A percentile compares a stretch with the other conserved stretches of the same genome.
phyloP scores from a whole-genome alignment of 2,329 filamentous ascomycete species.

The Botryotinia globosa region DNA sequence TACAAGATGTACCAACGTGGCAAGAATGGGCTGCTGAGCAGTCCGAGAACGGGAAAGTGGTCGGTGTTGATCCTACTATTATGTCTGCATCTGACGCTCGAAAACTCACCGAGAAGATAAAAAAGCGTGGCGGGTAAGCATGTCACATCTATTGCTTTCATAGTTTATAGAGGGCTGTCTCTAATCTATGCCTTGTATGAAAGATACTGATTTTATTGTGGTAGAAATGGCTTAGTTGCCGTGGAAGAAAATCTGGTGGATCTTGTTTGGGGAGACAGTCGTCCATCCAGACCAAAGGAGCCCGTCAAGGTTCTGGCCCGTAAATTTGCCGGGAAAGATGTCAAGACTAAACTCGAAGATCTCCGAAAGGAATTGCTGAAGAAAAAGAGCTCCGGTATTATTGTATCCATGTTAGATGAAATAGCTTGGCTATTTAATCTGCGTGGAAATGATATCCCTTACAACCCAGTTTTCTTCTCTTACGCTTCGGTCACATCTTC shows the following conservation, averaged over 20 bases:
- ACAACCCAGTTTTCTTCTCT: slow-evolving; percentile 98
- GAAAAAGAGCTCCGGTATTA: slow-evolving; percentile 81
- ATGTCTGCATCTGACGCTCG: slow-evolving; percentile 70
- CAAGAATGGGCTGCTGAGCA: slow-evolving; percentile 93
- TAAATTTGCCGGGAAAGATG: slow-evolving; percentile 77
- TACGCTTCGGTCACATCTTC: slow-evolving; percentile 84
- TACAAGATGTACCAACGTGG: slow-evolving; percentile 94
- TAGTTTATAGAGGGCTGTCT: too few relatives aligned
- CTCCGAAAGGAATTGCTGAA: slow-evolving; percentile 89
- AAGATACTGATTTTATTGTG: slow-evolving; percentile 4
- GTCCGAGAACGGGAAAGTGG: slow-evolving; percentile 78
- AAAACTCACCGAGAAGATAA: slow-evolving; percentile 81
- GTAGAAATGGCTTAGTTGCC: slow-evolving; percentile 58
- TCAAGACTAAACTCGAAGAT: slow-evolving; percentile 78
- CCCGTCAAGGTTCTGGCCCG: slow-evolving; percentile 68
- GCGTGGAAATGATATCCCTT: slow-evolving; percentile 90
- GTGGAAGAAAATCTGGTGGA: slow-evolving; percentile 86
- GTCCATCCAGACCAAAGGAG: slow-evolving; percentile 73
- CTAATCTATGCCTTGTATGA: background rate
- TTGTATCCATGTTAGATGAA: slow-evolving; percentile 94
- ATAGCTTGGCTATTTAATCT: slow-evolving; percentile 99
- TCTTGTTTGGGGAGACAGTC: slow-evolving; percentile 73
- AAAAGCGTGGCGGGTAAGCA: slow-evolving; percentile 72
- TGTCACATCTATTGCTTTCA: slow-evolving; percentile 2
- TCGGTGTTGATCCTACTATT: slow-evolving; percentile 86